These are phyloP conservation scores for Penicillium argentinense DNA, from an alignment of 495 filamentous ascomycete genomes.

Conservation along the genomic window DNA sequence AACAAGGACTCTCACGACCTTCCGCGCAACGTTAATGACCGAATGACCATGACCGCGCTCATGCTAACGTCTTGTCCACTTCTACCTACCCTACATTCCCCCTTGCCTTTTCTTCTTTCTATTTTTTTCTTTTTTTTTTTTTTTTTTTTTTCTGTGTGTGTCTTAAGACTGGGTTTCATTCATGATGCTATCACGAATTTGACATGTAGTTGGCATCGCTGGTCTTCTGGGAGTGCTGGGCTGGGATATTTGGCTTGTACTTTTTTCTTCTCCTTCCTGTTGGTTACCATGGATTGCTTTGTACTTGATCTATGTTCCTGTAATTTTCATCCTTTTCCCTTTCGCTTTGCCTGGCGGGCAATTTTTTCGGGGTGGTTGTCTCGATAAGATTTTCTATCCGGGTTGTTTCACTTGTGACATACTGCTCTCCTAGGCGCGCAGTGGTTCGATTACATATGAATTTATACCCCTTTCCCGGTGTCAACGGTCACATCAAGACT, in stretches of 20 bases:
- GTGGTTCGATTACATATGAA: neutral
- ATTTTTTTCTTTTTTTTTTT: constrained; percentile 8
- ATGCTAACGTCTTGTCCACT: constrained; percentile 19
- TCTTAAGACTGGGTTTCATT: constrained; percentile 17
- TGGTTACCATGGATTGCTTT: neutral
- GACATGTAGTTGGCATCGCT: constrained; percentile 14
- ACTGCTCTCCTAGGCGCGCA: neutral
- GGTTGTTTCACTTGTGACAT: neutral
- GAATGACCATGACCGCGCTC: constrained; percentile 32
- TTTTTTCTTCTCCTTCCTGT: constrained; percentile 15
- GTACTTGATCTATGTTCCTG: constrained; percentile 15
- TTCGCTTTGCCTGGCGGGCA: neutral
- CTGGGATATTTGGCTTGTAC: constrained; percentile 15
- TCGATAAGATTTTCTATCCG: neutral
- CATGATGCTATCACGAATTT: constrained; percentile 10
- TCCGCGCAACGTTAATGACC: constrained; percentile 40
- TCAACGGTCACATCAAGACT: too few species aligned
- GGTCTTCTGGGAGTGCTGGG: constrained; percentile 21
- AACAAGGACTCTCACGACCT: constrained; percentile 46
- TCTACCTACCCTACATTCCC: constrained; percentile 4
- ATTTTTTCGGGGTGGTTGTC: neutral
- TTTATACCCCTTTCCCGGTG: neutral
- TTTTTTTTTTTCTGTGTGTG: constrained; percentile 15
- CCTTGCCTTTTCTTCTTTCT: neutral
- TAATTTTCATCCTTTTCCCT: constrained; percentile 9